These are phyloP conservation scores for Ambrosiella cleistominuta DNA, from an alignment of 2,329 filamentous ascomycete genomes.

Conservation along the genomic window DNA sequence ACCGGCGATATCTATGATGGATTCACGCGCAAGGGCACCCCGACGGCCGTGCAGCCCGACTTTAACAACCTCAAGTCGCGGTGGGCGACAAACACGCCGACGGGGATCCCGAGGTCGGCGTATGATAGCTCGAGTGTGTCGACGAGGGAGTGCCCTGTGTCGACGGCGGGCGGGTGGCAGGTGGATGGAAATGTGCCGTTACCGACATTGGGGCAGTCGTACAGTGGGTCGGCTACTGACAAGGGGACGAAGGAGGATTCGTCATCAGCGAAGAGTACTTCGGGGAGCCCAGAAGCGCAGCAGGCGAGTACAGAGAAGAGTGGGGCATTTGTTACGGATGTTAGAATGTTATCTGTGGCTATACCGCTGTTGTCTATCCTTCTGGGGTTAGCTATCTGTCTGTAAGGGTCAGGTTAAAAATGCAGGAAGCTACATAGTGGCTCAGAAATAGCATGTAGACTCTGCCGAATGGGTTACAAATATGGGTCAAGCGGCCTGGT, in stretches of 20 bases:
- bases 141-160: conserved; percentile 51
- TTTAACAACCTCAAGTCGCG: conserved; percentile 60
- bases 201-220: conserved; percentile 44
- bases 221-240: neutral
- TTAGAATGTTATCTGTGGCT: neutral
- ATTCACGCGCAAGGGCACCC: conserved; percentile 53
- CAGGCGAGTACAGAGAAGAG: neutral
- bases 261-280: neutral
- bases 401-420: neutral
- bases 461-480: too few species aligned
- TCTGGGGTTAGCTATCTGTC: neutral
- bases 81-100: conserved; percentile 56
- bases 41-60: conserved; percentile 56
- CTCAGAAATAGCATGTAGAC: neutral
- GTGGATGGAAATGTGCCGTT: conserved; percentile 52
- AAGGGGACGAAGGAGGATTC: neutral
- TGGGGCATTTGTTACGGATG: conserved; percentile 1
- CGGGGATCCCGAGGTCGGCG: conserved; percentile 45
- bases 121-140: conserved; percentile 46
- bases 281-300: neutral
- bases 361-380: neutral
- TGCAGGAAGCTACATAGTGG: neutral
- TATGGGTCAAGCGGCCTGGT: too few species aligned
- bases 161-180: conserved; percentile 52
- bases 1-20: conserved; percentile 43